These are phyloP conservation scores for Mortierella antarctica DNA, from an alignment of 192 early-diverging fungal genomes.

Conservation along the genomic window DNA sequence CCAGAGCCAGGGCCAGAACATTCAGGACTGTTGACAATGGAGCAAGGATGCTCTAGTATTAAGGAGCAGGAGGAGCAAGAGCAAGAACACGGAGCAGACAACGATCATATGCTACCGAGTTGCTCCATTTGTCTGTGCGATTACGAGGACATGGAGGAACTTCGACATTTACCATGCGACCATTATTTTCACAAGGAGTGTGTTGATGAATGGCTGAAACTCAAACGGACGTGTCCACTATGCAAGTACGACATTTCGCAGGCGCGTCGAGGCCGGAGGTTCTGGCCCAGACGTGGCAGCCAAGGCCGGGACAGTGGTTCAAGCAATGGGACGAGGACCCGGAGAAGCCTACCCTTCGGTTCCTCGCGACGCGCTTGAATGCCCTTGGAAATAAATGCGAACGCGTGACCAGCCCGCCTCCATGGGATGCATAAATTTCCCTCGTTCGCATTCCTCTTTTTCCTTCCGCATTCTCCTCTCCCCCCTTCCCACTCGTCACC, in stretches of 20 bases:
- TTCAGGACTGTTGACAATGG: not conserved
- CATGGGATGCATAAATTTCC: not conserved
- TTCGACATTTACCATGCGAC: conserved; percentile 75
- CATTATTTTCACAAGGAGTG: conserved; percentile 88
- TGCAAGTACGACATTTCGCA: conserved; percentile 70
- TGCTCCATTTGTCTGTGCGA: conserved; percentile 83
- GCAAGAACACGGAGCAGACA: not conserved
- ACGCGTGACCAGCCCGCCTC: too few relatives aligned
- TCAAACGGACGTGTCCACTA: conserved; percentile 81
- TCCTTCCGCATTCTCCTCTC: not conserved
- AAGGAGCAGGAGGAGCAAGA: conserved; percentile 1
- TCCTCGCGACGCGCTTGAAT: too few relatives aligned
- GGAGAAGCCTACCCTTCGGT: too few relatives aligned
- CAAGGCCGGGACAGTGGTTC: not conserved
- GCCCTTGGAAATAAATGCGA: too few relatives aligned
- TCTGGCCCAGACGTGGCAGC: conserved; percentile 11
- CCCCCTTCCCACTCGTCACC: not conserved
- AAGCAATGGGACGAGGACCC: too few relatives aligned
- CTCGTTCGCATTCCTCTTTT: conserved; percentile 1
- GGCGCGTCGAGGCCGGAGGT: conserved; percentile 17
- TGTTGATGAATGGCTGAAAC: conserved; percentile 84
- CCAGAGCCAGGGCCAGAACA: too few relatives aligned
- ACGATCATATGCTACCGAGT: conserved; percentile 37
- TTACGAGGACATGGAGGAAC: conserved; percentile 81
- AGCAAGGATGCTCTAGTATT: not conserved